Base-by-base conservation (phyloP, 1,139 yeast species). In the Nakaseomyces glabratus region DNA sequence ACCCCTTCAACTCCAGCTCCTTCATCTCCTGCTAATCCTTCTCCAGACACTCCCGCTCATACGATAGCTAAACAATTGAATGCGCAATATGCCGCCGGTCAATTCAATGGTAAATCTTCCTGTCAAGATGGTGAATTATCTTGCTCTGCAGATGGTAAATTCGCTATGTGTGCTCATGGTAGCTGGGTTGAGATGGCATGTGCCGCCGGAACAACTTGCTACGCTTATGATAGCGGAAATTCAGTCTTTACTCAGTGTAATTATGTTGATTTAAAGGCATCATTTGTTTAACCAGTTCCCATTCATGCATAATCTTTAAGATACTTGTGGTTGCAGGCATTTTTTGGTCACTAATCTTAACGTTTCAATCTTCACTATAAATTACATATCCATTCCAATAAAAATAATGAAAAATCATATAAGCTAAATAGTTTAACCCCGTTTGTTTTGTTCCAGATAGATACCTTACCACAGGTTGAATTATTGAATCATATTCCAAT, bases 141-240 rank as follows among this genome's bases (percentile, higher is more conserved):
- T 3, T 75, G 81, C 55, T 51, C 67, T 11, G 48, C 62, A 11
- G 59, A 61, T 41, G 78, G 76, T 33, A 44, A 60, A 26, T 65
- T 68, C 44, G 74, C 79, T 11, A 57, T 72, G 24, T 76, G 82
- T 57, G 64, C 69, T 48, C 63, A 59, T 47, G 73, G 74, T 28
- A 41, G 55, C 15, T 76, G 82, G 82, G 75, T 71, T 12, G 49
- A 50, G 16, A 64, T 66, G 49, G 63, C 57, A 25, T 76, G 84
- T 56, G 70, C 79, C 7, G 57, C 68, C 2, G 77, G 80, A 31
- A 74, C 82, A 4, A 63, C 71, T 2, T 76, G 82, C 56, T 65
- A 61, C 42, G 77, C 80, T 14, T 62, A 60, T 42, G 64, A 60
- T 26, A 49, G 51, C 32, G 62, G 52, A 38, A 59, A 55, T 32